Conservation (phyloP, 768 basidiomycete genomes). For the Cubamyces sp. region DNA sequence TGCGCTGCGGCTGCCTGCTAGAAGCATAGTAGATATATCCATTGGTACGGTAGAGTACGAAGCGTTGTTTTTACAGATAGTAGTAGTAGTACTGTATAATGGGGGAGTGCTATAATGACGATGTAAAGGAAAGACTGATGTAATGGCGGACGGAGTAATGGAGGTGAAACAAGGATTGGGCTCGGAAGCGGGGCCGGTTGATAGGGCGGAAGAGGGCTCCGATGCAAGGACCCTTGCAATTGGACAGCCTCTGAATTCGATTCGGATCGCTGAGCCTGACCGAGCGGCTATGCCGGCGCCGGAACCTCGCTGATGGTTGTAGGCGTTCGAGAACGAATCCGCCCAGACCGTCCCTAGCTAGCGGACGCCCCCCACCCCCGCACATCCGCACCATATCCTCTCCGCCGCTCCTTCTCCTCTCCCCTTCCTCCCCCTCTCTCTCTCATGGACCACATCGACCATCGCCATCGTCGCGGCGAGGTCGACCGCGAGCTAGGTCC, state of each 20-base stretch:
- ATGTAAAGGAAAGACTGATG: not conserved
- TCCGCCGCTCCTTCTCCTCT: conserved; percentile 51
- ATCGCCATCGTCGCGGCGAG: conserved; percentile 51
- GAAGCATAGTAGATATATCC: not conserved
- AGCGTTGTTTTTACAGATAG: not conserved
- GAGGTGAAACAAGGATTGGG: conserved; percentile 14
- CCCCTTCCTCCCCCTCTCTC: conserved; percentile 42
- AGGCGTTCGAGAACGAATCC: conserved; percentile 23
- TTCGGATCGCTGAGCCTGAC: conserved; percentile 29
- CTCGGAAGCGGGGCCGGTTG: conserved; percentile 28
- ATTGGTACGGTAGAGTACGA: not conserved
- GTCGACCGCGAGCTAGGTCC: conserved; percentile 35
- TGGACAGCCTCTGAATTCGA: conserved; percentile 13
- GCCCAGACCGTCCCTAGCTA: not conserved
- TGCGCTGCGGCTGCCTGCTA: not conserved
- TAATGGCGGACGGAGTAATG: conserved; percentile 21
- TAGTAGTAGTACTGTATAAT: not conserved
- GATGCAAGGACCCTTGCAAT: conserved; percentile 14
- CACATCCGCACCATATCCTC: conserved; percentile 54
- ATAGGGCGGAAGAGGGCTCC: conserved; percentile 22
- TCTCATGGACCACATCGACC: conserved; percentile 66
- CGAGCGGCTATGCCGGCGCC: conserved; percentile 29
- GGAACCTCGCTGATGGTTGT: conserved; percentile 29
- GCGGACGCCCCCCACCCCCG: conserved; percentile 52
- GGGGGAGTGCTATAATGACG: not conserved